Evolutionary conservation across 1,284 basidiomycete species (phyloP).

Genomic region (Apiotrichum akiyoshidainum): DNA sequence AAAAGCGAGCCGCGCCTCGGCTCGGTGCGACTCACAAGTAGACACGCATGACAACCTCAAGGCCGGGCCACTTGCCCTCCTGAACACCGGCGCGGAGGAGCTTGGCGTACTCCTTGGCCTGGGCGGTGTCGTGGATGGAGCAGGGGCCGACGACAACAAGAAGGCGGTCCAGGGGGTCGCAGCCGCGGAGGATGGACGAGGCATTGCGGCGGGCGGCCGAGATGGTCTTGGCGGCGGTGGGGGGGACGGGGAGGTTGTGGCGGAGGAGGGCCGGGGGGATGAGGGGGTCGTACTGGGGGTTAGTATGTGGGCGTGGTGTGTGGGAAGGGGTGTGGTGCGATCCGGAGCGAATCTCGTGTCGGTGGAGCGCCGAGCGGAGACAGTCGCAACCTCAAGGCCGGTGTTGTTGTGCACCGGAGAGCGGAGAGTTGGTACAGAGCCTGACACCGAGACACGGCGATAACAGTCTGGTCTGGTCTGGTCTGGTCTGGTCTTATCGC

Average conservation of each 20-base stretch:
- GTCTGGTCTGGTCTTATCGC: too few species aligned
- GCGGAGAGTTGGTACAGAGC: too few species aligned
- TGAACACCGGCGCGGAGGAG: conserved; percentile 63
- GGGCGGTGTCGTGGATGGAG: conserved; percentile 85
- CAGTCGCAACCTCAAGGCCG: too few species aligned
- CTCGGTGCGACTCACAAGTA: conserved; percentile 64
- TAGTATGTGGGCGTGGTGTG: background rate
- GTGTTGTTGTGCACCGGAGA: too few species aligned
- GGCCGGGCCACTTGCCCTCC: conserved; percentile 64
- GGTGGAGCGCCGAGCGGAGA: too few species aligned
- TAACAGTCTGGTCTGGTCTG: too few species aligned
- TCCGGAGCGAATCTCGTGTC: too few species aligned
- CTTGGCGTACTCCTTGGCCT: conserved; percentile 85
- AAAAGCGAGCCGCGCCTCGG: too few species aligned
- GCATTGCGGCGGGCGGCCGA: conserved; percentile 72
- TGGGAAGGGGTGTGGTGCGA: too few species aligned
- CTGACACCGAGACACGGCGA: too few species aligned
- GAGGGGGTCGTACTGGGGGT: conserved; percentile 80
- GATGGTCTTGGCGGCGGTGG: conserved; percentile 60
- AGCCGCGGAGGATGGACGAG: conserved; percentile 73
- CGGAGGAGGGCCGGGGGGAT: conserved; percentile 84
- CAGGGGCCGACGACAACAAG: conserved; percentile 93
- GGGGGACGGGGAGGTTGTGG: conserved; percentile 66
- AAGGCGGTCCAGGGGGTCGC: conserved; percentile 67
- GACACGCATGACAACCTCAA: conserved; percentile 90